Percentiles rank a stretch among this genome's conserved stretches.
Evolutionary conservation across 2,329 filamentous ascomycete genomes (phyloP).

Genomic region (Fusarium sp.): DNA sequence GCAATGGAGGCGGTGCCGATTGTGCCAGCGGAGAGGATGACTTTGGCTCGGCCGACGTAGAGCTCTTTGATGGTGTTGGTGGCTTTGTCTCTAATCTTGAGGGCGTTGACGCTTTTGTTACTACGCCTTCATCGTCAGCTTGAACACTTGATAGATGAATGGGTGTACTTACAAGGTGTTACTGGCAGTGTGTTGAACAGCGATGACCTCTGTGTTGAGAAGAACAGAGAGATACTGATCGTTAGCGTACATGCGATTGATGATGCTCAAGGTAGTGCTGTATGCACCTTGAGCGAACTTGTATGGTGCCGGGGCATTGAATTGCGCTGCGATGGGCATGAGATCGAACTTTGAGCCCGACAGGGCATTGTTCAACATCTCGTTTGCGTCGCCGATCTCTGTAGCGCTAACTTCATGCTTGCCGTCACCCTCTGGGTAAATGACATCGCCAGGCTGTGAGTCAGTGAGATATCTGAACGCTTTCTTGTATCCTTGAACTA

Average conservation of each 20-base stretch:
- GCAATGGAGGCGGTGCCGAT: conserved; percentile 32
- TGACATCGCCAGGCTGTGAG: neutral
- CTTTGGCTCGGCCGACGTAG: conserved; percentile 15
- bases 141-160: fast-evolving
- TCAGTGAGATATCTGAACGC: conserved; percentile 17
- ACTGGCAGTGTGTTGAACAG: neutral
- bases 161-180: neutral
- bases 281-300: conserved; percentile 27
- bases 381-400: conserved; percentile 1
- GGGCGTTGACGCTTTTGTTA: neutral
- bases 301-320: conserved; percentile 25
- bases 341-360: neutral
- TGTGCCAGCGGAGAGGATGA: conserved; percentile 5
- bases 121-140: neutral
- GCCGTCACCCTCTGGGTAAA: conserved; percentile 9
- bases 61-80: conserved; percentile 17
- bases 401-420: neutral
- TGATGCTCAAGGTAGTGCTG: conserved; percentile 24
- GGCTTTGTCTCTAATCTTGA: conserved; percentile 17
- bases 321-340: conserved; percentile 31
- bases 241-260: conserved; percentile 35
- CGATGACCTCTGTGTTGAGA: conserved; percentile 23
- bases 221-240: conserved; percentile 25
- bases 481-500: neutral
- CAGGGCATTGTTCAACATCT: conserved; percentile 6